Conservation (phyloP, 2,329 filamentous ascomycete species). For the Calonectria ilicicola region DNA sequence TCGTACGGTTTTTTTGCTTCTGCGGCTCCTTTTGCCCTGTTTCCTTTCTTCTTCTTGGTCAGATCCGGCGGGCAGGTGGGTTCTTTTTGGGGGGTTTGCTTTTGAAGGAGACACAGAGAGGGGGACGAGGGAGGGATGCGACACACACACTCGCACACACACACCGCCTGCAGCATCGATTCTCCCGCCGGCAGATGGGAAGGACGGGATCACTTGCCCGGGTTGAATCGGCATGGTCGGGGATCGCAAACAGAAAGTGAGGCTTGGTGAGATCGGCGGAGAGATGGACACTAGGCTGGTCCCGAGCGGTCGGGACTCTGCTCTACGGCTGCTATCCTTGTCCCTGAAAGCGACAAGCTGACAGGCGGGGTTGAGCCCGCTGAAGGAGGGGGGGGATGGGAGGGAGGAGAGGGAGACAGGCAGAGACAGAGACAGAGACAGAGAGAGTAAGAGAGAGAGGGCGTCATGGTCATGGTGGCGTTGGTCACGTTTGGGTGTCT, state of each 20-base stretch:
- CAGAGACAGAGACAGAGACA: no score
- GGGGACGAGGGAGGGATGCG: background rate
- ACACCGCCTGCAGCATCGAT: background rate
- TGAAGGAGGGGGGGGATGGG: no score
- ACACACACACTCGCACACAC: background rate
- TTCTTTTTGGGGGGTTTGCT: background rate
- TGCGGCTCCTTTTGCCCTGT: constrained; percentile 1
- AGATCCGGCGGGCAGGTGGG: constrained; percentile 1
- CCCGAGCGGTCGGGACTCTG: constrained; percentile 16
- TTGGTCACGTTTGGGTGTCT: background rate
- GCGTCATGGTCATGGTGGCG: background rate
- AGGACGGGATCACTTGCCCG: background rate
- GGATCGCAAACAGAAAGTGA: background rate
- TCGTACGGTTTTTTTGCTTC: constrained; percentile 9
- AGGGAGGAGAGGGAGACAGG: no score
- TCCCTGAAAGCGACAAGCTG: background rate
- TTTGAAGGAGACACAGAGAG: background rate
- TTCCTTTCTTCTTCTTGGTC: constrained; percentile 1
- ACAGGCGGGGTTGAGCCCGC: background rate
- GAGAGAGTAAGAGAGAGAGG: no score
- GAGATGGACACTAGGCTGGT: constrained; percentile 15
- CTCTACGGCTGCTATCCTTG: background rate
- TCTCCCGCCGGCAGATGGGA: constrained; percentile 12
- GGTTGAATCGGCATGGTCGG: background rate
- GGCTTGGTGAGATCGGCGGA: constrained; percentile 14